A percentile compares a stretch with the other conserved stretches of the same genome.
phyloP scores from a whole-genome alignment of 768 basidiomycete species.

The Kwoniella europaea region DNA sequence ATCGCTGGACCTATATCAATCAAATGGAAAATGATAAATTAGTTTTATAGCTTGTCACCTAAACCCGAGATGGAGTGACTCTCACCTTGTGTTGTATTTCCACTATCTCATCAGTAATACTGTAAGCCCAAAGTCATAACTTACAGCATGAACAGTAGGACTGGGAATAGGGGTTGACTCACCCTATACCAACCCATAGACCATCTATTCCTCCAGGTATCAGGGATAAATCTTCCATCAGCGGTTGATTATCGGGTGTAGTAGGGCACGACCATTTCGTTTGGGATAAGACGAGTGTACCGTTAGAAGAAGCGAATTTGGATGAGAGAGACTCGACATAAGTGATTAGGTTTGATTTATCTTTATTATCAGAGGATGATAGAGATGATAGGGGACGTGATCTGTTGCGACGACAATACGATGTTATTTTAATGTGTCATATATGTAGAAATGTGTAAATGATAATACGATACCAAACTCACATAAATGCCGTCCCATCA shows the following conservation, averaged over 20 bases:
- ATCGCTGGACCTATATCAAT: conserved; percentile 66
- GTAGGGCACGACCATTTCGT: conserved; percentile 78
- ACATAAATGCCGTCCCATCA: conserved; percentile 1
- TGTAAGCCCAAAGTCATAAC: no score
- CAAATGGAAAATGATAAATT: neutral
- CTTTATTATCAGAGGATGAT: neutral
- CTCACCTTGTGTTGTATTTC: conserved; percentile 23
- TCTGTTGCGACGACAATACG: neutral
- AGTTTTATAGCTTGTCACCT: no score
- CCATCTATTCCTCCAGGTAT: conserved; percentile 60
- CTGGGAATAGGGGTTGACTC: conserved; percentile 1
- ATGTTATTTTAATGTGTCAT: conserved; percentile 58
- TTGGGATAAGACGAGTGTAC: conserved; percentile 62
- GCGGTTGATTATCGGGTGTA: conserved; percentile 65
- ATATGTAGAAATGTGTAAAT: neutral
- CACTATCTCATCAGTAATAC: neutral
- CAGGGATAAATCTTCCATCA: conserved; percentile 66
- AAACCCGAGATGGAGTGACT: conserved; percentile 14
- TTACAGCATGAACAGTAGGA: neutral
- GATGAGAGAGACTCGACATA: conserved; percentile 36
- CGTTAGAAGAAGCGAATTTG: conserved; percentile 52
- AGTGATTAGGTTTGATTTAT: neutral
- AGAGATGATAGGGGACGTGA: neutral
- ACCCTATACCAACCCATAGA: conserved; percentile 68
- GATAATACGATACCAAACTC: conserved; percentile 1